phyloP scores from a whole-genome alignment of 2,329 filamentous ascomycete genomes.

The Xylariaceae sp. region DNA sequence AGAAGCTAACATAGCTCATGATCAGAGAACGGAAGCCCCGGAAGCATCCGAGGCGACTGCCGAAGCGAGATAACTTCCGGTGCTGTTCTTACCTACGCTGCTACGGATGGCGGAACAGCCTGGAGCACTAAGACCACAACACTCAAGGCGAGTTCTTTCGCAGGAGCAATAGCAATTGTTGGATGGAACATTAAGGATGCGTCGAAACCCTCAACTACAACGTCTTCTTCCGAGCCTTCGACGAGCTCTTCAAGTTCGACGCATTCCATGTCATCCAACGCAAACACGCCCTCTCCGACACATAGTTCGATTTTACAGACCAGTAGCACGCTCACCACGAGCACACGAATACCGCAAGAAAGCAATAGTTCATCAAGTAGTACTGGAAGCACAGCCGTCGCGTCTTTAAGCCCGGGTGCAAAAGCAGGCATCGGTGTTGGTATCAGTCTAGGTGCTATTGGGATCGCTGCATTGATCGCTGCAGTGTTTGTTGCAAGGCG shows the following conservation, averaged over 20 bases:
- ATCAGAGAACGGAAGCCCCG: constrained; percentile 4
- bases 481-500: not conserved
- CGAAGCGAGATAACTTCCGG: constrained; percentile 11
- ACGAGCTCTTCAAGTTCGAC: not conserved
- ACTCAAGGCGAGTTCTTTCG: constrained; percentile 6
- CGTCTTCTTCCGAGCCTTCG: not conserved
- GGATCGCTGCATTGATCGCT: not conserved
- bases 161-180: constrained; percentile 16
- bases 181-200: constrained; percentile 16
- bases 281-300: not conserved
- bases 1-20: no score
- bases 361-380: not conserved
- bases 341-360: not conserved
- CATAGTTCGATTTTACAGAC: not conserved
- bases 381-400: not conserved
- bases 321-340: not conserved
- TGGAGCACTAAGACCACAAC: constrained; percentile 15
- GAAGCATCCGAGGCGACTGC: constrained; percentile 15
- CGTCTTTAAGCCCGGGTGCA: not conserved
- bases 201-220: not conserved
- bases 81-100: constrained; percentile 11
- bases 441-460: constrained; percentile 1
- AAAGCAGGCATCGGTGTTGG: constrained; percentile 6
- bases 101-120: constrained; percentile 3
- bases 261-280: not conserved